These are phyloP conservation scores for Globisporangium spinosum DNA, from an alignment of 352 stramenopile species.

Conservation along the genomic window DNA sequence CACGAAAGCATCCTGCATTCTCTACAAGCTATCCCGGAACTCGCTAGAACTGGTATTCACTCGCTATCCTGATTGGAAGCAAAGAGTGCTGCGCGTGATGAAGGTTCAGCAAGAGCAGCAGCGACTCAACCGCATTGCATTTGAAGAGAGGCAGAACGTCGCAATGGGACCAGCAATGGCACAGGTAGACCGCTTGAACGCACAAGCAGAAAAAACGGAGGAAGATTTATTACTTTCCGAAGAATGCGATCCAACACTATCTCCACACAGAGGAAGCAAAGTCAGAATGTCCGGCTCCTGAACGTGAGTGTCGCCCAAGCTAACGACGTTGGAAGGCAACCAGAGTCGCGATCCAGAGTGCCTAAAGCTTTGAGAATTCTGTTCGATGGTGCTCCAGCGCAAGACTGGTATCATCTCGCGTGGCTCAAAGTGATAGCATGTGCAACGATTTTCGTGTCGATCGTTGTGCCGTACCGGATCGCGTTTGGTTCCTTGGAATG, in stretches of 20 bases:
- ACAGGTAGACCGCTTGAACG: constrained; percentile 32
- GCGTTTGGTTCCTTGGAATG: constrained; percentile 31
- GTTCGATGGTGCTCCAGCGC: constrained; percentile 26
- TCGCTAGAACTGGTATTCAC: constrained; percentile 71
- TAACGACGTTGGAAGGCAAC: background rate
- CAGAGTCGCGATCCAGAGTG: background rate
- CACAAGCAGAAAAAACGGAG: constrained; percentile 32
- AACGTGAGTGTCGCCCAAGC: constrained; percentile 13
- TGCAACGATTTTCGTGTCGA: constrained; percentile 33
- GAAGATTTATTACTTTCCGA: constrained; percentile 32
- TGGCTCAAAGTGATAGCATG: constrained; percentile 37
- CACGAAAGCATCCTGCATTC: constrained; percentile 59
- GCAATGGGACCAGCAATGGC: constrained; percentile 27
- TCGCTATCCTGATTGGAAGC: constrained; percentile 66
- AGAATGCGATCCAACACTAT: constrained; percentile 28
- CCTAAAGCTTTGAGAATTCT: constrained; percentile 27
- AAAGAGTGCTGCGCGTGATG: constrained; percentile 61
- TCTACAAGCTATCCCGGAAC: constrained; percentile 63
- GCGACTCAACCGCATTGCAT: constrained; percentile 38
- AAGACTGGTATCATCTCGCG: constrained; percentile 31
- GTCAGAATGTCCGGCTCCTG: constrained; percentile 11
- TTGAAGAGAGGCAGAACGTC: constrained; percentile 40
- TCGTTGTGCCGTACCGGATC: constrained; percentile 44
- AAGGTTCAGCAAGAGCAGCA: constrained; percentile 54
- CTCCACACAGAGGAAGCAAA: constrained; percentile 15